These are phyloP conservation scores for Dactylellina parvicollis DNA, from an alignment of 2,329 filamentous ascomycete species.

Conservation along the genomic window DNA sequence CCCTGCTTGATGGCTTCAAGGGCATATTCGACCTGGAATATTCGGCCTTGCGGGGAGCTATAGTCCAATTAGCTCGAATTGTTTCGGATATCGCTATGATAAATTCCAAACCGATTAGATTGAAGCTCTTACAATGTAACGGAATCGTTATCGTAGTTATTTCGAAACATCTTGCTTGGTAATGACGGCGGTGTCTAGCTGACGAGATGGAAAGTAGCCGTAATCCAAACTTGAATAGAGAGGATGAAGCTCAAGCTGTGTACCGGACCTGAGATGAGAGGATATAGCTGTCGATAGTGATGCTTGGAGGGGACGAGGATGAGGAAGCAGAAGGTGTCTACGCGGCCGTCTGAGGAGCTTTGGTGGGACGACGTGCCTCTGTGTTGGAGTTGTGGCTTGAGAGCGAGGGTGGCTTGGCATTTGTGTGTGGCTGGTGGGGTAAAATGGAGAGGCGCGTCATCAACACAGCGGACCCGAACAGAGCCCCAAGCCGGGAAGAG, in stretches of 20 bases:
- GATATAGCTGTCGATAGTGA: constrained; percentile 18
- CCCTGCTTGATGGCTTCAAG: constrained; percentile 99
- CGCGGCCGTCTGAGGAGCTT: constrained; percentile 40
- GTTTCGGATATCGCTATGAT: background rate
- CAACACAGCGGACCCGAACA: constrained; percentile 16
- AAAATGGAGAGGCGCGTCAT: constrained; percentile 45
- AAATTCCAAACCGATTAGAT: constrained; percentile 1
- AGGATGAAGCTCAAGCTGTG: constrained; percentile 8
- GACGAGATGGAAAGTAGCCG: constrained; percentile 31
- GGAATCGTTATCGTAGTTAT: constrained; percentile 99
- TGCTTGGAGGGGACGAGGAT: constrained; percentile 20
- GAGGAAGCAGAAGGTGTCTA: constrained; percentile 37
- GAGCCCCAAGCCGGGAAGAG: constrained; percentile 1
- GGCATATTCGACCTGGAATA: constrained; percentile 99
- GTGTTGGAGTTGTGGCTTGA: constrained; percentile 26
- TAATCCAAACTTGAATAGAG: constrained; percentile 17
- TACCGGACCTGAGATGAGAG: background rate
- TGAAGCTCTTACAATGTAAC: constrained; percentile 81
- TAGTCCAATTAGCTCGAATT: constrained; percentile 36
- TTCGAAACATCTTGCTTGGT: constrained; percentile 85
- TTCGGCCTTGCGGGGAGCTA: constrained; percentile 97
- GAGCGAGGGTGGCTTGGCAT: constrained; percentile 2
- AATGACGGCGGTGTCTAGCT: constrained; percentile 20
- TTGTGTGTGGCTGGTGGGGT: constrained; percentile 15
- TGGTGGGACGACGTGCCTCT: constrained; percentile 54